phyloP scores from a whole-genome alignment of 2,329 filamentous ascomycete genomes.

The Alternaria angustiovoidea region DNA sequence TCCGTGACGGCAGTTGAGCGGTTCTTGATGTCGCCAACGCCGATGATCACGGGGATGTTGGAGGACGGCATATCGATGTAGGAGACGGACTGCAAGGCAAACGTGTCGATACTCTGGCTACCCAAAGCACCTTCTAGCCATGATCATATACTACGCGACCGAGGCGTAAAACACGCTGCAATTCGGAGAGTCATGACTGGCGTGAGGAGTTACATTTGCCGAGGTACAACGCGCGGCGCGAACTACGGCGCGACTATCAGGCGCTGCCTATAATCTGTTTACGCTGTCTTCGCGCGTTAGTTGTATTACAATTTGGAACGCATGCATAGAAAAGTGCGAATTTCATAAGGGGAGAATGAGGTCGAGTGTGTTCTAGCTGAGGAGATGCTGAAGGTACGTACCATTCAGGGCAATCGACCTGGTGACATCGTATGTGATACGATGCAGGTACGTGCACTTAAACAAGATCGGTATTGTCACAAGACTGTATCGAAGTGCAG shows the following conservation, averaged over 20 bases:
- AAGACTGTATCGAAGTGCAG: neutral
- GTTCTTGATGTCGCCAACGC: slow-evolving; percentile 70
- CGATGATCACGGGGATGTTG: slow-evolving; percentile 64
- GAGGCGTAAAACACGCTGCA: neutral
- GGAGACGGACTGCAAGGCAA: neutral
- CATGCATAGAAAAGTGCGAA: neutral
- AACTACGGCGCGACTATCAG: neutral
- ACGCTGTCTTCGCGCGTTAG: neutral
- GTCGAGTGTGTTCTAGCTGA: neutral
- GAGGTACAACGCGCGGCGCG: slow-evolving; percentile 8
- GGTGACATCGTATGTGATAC: neutral
- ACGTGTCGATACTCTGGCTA: neutral
- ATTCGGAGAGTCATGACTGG: slow-evolving; percentile 18
- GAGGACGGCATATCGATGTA: neutral
- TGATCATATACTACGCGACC: neutral
- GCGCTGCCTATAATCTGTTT: neutral
- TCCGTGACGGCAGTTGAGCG: slow-evolving; percentile 60
- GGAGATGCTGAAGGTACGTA: neutral
- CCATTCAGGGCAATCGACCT: neutral
- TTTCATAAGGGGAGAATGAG: neutral
- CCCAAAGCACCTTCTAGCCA: neutral
- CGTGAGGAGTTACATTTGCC: slow-evolving; percentile 12
- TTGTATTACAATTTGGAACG: neutral
- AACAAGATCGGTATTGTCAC: neutral
- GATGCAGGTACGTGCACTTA: neutral